Evolutionary conservation across 352 stramenopile genomes (phyloP), one percentile per base, ranked within the genome.

Genomic region (Phytophthora sp.): DNA sequence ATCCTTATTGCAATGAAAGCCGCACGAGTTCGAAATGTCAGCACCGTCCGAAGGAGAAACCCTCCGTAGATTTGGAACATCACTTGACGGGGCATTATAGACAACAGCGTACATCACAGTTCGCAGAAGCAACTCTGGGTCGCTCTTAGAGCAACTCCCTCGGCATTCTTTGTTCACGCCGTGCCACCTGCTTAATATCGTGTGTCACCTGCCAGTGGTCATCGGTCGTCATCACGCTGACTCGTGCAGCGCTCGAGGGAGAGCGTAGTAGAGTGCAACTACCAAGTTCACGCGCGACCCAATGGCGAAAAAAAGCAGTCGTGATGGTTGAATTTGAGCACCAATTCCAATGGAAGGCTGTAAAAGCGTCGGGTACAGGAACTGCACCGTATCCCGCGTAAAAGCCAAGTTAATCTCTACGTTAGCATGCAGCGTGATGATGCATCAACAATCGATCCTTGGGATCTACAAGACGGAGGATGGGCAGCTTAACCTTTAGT

Each of bases 281-380:
- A 73, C 71, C 36, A 86, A 53, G 46, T 85, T 67, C 18, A 82
- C 68, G 33, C 72, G 71, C 52, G 80, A 79, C 63, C 93, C 90
- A 56, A 93, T n/a, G n/a, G 76, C 23, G 86, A 80, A 45, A 92
- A 94, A 20, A 93, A 77, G 18, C 74, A 82, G 3, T 82, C 84
- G 21, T 90, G 67, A 46, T 86, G 69, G 71, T 93, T 89, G 65
- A 93, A 93, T 2, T 87, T 80, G 26, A 93, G 73, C 9, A 94
- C 76, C 64, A 93, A 33, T 76, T 80, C 45, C 67, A 59, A n/a
- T 8, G 23, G 36, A 16, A n/a, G 23, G 6, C 24, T 63, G 42
- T 26, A 77, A 75, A 20, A 88, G 59, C n/a, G 64, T 45, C n/a
- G 80, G 77, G 39, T 86, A 88, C 21, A 88, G 50, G 47, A 70